Base-by-base conservation (phyloP, 805 yeast species). In the Lipomyces orientalis region DNA sequence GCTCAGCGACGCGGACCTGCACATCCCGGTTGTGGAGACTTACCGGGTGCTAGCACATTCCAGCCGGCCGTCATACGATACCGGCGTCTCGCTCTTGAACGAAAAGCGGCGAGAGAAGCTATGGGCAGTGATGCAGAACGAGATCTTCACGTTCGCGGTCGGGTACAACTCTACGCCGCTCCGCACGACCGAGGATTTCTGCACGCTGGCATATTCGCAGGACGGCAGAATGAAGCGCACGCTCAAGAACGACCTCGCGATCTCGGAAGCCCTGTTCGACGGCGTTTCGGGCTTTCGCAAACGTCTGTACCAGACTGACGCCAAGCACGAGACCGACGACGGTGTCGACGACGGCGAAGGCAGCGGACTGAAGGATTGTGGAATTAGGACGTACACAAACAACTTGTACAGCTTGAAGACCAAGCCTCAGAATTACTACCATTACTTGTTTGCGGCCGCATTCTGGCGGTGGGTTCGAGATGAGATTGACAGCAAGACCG, bases 381-480 rank as follows among this genome's bases (percentile, higher is more conserved):
- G 65, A 10, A 68, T 68, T 49, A 52, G 66, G n/a, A 57, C 69
- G 43, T 68, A 62, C 54, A 65, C 71, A 34, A 62, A 68, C 57
- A 65, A 62, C 35, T 58, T 68, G 35, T 65, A 68, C 61, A 56
- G 54, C 29, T 46, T 68, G 46, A 62, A 62, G 49, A 19, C 52
- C 22, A 65, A 65, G 69, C 71, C 71, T 12, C 58, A 58, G 19
- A 68, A 68, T 34, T 68, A 60, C 57, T 68, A 68, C 37, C 71
- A 68, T 56, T 68, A 52, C 57, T 60, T 68, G 19, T 68, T 68
- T 33, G 71, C 71, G n/a, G 71, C 71, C 33, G 71, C 71, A 2
- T 68, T 68, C 54, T 68, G 71, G 71, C 65, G 71, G 25, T 68
- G 71, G 71, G 69, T 68, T 8, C 62, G 71, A n/a, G 71, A 68